These are phyloP conservation scores for Zygoascus bituminiphila DNA, from an alignment of 805 yeast genomes.

Conservation along the genomic window DNA sequence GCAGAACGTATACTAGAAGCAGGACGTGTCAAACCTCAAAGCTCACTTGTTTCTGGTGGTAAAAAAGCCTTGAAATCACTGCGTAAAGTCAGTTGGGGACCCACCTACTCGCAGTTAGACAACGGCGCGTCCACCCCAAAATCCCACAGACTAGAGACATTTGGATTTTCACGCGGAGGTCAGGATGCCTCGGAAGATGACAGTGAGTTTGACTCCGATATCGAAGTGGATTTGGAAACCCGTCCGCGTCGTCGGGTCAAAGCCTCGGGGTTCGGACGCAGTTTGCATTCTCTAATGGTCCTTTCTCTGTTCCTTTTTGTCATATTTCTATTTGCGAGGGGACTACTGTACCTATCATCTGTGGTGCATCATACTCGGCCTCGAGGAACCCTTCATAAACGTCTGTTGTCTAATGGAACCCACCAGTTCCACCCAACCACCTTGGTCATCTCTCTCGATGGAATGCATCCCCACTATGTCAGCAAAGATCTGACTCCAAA, in stretches of 20 bases:
- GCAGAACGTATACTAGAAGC: constrained; percentile 10
- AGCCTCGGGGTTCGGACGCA: constrained; percentile 6
- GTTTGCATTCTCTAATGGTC: constrained; percentile 5
- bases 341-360: constrained; percentile 11
- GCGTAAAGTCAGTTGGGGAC: not conserved
- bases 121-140: not conserved
- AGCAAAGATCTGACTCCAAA: constrained; percentile 60
- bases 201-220: constrained; percentile 11
- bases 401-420: constrained; percentile 46
- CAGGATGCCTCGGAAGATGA: constrained; percentile 1
- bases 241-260: constrained; percentile 13
- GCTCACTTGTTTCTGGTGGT: not conserved
- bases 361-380: not conserved
- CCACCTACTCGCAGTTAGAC: not conserved
- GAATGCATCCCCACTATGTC: constrained; percentile 85
- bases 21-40: not conserved
- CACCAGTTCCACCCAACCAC: constrained; percentile 71
- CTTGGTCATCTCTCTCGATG: constrained; percentile 71
- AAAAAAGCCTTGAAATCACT: not conserved
- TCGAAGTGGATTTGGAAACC: constrained; percentile 19
- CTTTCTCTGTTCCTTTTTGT: constrained; percentile 8
- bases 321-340: constrained; percentile 2
- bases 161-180: constrained; percentile 2
- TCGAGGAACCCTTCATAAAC: constrained; percentile 5
- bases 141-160: constrained; percentile 8